Evolutionary conservation across 495 filamentous ascomycete species (phyloP), one percentile per base, ranked within the genome.

Genomic region (Pyrenula massariospora): DNA sequence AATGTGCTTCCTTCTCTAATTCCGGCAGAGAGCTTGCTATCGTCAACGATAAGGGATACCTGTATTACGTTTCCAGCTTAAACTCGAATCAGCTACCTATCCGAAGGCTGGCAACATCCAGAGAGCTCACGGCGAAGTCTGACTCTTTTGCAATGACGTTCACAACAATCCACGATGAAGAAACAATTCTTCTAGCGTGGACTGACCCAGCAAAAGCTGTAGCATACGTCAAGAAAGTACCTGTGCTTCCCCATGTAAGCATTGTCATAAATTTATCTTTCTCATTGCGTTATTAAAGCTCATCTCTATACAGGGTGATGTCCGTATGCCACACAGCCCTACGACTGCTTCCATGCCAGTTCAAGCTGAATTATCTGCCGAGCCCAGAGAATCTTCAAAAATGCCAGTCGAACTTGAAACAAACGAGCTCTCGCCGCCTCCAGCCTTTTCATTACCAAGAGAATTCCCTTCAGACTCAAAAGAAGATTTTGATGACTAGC

Each of bases 31-130:
- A 68, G 12, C 53, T 71, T 12, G 66, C 63, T 15, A 57, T 71
- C 56, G 66, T 71, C 20, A 70, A 70, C 52, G 64, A 69, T 52
- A 73, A 68, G 55, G 69, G 69, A 3, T 57, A 68, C 54, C 50
- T 71, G 0, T 71, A 68, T 50, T 58, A 68, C 25, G 65, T 71
- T 1, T 63, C 60, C 2, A 68, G 62, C 36, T 56, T 71, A 2
- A 65, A 69, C 55, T 66, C 67, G 0, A 71, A 54, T 36, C 65
- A 65, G 0, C 61, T 70, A 54, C 63, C 68, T 23, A 53, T 68
- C 10, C 54, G 59, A 36, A 57, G 62, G 5, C 59, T 68, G 21
- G 64, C 67, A 21, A 57, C 58, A 1, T 63, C 62, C 11, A 67
- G 57, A 52, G 67, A 67, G 54, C 56, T 71, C 1, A 70, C 66